A percentile compares a stretch with the other conserved stretches of the same genome.
Evolutionary conservation across 805 yeast genomes (phyloP).

Genomic region (Jamesozyma piceae): DNA sequence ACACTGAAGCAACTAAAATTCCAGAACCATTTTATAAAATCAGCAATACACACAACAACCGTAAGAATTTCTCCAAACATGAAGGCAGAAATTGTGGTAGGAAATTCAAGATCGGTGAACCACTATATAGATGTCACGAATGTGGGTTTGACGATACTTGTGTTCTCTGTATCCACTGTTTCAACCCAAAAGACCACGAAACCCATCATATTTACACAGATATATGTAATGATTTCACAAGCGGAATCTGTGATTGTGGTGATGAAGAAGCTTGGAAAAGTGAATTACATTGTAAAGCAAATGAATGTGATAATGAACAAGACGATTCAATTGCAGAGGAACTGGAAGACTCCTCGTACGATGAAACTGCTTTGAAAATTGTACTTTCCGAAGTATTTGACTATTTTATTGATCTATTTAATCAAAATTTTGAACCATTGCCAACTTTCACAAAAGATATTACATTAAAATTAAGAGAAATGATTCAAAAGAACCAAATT

Average conservation of each 20-base stretch:
- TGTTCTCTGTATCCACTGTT: conserved; percentile 66
- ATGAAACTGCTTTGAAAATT: conserved; percentile 15
- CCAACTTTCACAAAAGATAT: conserved; percentile 26
- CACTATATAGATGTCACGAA: conserved; percentile 62
- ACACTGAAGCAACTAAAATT: conserved; percentile 2
- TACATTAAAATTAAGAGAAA: conserved; percentile 22
- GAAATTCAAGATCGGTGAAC: conserved; percentile 50
- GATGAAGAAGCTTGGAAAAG: conserved; percentile 55
- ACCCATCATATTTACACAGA: conserved; percentile 55
- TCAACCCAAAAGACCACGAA: conserved; percentile 56
- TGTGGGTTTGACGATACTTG: conserved; percentile 76
- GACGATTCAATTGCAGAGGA: conserved; percentile 20
- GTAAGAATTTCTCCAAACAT: conserved; percentile 32
- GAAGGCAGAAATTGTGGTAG: conserved; percentile 61
- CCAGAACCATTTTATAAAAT: conserved; percentile 5
- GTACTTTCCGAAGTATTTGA: conserved; percentile 31
- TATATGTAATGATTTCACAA: conserved; percentile 37
- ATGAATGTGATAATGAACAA: conserved; percentile 22
- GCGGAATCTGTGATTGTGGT: conserved; percentile 69
- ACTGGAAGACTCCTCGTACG: conserved; percentile 5
- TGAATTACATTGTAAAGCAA: conserved; percentile 42
- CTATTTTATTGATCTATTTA: conserved; percentile 35
- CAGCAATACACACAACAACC: conserved; percentile 1
- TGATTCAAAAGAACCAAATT: conserved; percentile 18
- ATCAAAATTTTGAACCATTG: conserved; percentile 29